phyloP scores from a whole-genome alignment of 345 rosid genomes.

The Hypericum perforatum region DNA sequence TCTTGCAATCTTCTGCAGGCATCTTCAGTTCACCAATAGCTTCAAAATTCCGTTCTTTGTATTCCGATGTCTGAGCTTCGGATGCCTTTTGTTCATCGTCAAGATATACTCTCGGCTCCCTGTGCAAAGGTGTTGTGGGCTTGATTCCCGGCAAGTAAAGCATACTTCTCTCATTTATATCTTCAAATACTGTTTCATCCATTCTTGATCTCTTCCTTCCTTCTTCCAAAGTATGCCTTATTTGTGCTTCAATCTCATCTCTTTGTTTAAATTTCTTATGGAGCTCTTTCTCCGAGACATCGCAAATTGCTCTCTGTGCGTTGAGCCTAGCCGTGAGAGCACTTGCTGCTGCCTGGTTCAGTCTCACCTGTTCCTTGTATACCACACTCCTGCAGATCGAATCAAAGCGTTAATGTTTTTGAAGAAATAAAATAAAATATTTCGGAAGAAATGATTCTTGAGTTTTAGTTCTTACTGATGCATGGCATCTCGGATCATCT shows the following conservation, averaged over 20 bases:
- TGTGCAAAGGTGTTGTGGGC: slow-evolving; percentile 40
- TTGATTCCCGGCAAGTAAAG: slow-evolving; percentile 57
- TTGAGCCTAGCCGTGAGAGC: slow-evolving; percentile 86
- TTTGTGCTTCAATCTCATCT: slow-evolving; percentile 67
- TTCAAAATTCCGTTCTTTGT: background rate
- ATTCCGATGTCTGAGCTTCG: slow-evolving; percentile 8
- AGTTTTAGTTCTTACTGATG: slow-evolving; percentile 67
- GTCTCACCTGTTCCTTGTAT: slow-evolving; percentile 84
- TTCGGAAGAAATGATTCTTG: background rate
- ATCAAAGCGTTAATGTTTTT: background rate
- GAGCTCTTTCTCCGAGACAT: slow-evolving; percentile 77
- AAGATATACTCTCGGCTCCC: slow-evolving; percentile 54
- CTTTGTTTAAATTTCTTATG: slow-evolving; percentile 75
- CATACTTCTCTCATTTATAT: slow-evolving; percentile 35
- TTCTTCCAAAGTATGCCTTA: slow-evolving; percentile 65
- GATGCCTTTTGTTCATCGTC: slow-evolving; percentile 69
- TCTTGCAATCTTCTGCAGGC: slow-evolving; percentile 13
- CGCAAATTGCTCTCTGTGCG: slow-evolving; percentile 89
- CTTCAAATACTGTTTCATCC: slow-evolving; percentile 44
- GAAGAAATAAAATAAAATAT: background rate
- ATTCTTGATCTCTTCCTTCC: slow-evolving; percentile 74
- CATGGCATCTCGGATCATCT: slow-evolving; percentile 97
- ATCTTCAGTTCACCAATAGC: slow-evolving; percentile 16
- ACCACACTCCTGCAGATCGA: slow-evolving; percentile 64
- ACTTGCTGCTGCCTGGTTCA: slow-evolving; percentile 75